Conservation (phyloP, 805 yeast genomes). For the Teunomyces funiuensis region DNA sequence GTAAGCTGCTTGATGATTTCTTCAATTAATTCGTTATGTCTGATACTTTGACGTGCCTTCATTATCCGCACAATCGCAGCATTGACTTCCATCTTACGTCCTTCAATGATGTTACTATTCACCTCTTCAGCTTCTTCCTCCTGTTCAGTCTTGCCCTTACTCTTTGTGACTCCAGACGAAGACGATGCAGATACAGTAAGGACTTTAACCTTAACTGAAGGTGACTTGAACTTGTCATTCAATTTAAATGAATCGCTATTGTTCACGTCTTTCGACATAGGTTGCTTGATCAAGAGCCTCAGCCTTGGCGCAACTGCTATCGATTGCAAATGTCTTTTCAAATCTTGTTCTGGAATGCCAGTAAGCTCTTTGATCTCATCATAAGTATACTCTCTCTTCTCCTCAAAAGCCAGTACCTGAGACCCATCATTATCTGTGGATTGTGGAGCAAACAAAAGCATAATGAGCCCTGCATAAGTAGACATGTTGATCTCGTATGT, state of each 20-base stretch:
- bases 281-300: conserved; percentile 69
- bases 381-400: conserved; percentile 54
- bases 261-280: conserved; percentile 71
- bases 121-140: conserved; percentile 56
- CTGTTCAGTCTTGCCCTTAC: conserved; percentile 36
- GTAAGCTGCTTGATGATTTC: conserved; percentile 62
- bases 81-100: conserved; percentile 67
- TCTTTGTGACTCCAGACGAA: conserved; percentile 23
- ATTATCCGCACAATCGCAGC: conserved; percentile 88
- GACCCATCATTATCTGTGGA: conserved; percentile 29
- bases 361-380: conserved; percentile 66
- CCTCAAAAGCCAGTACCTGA: conserved; percentile 45
- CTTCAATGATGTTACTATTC: conserved; percentile 55
- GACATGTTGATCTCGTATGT: conserved; percentile 81
- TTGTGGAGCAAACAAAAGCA: conserved; percentile 63
- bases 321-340: conserved; percentile 76
- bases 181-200: conserved; percentile 56
- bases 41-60: conserved; percentile 66
- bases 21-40: conserved; percentile 64
- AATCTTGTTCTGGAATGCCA: conserved; percentile 68
- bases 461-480: conserved; percentile 73
- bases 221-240: conserved; percentile 67
- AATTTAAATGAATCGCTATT: conserved; percentile 63
- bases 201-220: conserved; percentile 69
- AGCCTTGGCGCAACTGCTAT: conserved; percentile 82